These are phyloP conservation scores for Forsythia suspensa DNA, from an alignment of 257 asterid species.

Conservation along the genomic window DNA sequence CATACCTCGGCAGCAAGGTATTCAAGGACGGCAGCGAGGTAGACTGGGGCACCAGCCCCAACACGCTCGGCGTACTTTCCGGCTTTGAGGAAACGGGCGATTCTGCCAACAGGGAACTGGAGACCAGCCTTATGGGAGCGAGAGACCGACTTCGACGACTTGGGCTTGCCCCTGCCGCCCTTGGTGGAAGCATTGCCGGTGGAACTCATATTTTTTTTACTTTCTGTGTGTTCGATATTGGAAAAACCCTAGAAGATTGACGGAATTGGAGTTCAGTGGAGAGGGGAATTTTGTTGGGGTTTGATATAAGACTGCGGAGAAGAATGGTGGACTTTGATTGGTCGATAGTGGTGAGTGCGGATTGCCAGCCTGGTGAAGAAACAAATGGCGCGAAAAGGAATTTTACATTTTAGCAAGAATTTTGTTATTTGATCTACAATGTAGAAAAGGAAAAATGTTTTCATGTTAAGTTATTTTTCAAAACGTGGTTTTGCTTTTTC, in stretches of 20 bases:
- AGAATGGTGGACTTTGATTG: not conserved
- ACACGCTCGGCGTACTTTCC: slow-evolving; percentile 1
- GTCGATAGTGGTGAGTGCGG: not conserved
- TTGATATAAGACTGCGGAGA: not conserved
- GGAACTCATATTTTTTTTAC: not conserved
- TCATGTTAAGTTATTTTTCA: too few relatives aligned
- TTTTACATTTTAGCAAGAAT: not conserved
- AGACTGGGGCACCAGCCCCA: not conserved
- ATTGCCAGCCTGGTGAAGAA: not conserved
- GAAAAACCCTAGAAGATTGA: not conserved
- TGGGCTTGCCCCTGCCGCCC: not conserved
- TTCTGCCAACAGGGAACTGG: not conserved
- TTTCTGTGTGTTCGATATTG: not conserved
- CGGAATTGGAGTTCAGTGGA: not conserved
- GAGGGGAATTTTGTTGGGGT: not conserved
- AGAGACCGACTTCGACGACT: not conserved
- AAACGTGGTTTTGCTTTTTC: too few relatives aligned
- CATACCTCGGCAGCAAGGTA: not conserved
- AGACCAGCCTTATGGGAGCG: not conserved
- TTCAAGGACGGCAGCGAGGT: not conserved
- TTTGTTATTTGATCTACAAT: too few relatives aligned
- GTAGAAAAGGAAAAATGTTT: too few relatives aligned
- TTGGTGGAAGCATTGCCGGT: not conserved
- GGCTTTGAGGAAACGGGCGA: not conserved
- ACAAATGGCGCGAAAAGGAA: slow-evolving; percentile 12